Percentiles rank a stretch among this genome's conserved stretches.
Conservation (phyloP, 441 rosid species). For the Heliophila coronopifolia region DNA sequence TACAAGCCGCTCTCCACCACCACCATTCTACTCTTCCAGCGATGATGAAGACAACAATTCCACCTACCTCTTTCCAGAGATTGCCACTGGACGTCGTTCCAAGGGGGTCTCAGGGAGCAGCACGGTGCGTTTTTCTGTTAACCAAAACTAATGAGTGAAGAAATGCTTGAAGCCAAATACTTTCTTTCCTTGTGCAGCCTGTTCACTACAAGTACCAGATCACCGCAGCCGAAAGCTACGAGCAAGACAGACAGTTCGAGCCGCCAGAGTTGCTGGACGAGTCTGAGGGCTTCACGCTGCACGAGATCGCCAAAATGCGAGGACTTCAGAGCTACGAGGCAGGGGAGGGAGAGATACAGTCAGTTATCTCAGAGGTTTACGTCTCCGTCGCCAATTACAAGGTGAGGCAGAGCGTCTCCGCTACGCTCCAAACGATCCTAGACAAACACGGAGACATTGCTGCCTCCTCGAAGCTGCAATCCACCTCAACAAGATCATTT, state of each 20-base stretch:
- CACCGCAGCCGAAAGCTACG: slow-evolving; percentile 16
- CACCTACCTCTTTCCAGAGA: slow-evolving; percentile 28
- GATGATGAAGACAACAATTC: slow-evolving; percentile 25
- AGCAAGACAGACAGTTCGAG: slow-evolving; percentile 27
- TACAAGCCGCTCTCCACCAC: slow-evolving; percentile 22
- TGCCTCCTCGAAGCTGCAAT: slow-evolving; percentile 46
- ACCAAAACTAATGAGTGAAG: not conserved
- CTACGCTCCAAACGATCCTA: slow-evolving; percentile 39
- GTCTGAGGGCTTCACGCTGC: slow-evolving; percentile 25
- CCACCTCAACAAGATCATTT: slow-evolving; percentile 48
- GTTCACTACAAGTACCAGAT: slow-evolving; percentile 23
- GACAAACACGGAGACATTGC: slow-evolving; percentile 67
- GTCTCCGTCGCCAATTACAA: slow-evolving; percentile 51
- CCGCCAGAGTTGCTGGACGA: slow-evolving; percentile 29
- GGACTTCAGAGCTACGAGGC: slow-evolving; percentile 17
- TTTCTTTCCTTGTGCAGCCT: slow-evolving; percentile 19
- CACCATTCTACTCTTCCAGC: slow-evolving; percentile 27
- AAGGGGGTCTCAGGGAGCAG: slow-evolving; percentile 20
- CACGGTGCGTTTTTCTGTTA: slow-evolving; percentile 13
- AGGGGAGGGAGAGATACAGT: slow-evolving; percentile 39
- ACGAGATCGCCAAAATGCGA: slow-evolving; percentile 25
- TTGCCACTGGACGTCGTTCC: slow-evolving; percentile 21
- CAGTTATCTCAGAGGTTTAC: slow-evolving; percentile 48
- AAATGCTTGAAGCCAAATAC: not conserved
- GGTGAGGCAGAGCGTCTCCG: slow-evolving; percentile 39